phyloP scores from a whole-genome alignment of 768 basidiomycete species.

The Amanita phalloides region DNA sequence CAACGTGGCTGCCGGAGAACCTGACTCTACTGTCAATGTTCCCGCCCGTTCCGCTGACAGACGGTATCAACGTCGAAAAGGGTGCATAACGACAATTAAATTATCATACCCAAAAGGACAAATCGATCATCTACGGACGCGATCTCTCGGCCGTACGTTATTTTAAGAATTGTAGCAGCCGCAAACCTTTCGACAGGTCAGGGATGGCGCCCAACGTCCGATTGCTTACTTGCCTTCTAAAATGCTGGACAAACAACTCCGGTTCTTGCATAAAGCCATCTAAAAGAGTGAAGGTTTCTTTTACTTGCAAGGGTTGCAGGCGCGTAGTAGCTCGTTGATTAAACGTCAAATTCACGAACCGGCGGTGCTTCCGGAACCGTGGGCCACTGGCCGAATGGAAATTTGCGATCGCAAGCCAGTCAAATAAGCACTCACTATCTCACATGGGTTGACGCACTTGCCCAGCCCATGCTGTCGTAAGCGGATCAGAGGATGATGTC shows the following conservation, averaged over 20 bases:
- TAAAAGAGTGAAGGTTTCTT: constrained; percentile 30
- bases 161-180: constrained; percentile 35
- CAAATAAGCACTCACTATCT: constrained; percentile 27
- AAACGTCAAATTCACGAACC: constrained; percentile 38
- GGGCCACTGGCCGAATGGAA: constrained; percentile 24
- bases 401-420: background rate
- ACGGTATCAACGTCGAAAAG: constrained; percentile 4
- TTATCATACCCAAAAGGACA: constrained; percentile 27
- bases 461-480: constrained; percentile 35
- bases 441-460: constrained; percentile 33
- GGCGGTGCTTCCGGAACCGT: constrained; percentile 41
- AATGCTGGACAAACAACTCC: constrained; percentile 28
- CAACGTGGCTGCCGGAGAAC: constrained; percentile 33
- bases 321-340: constrained; percentile 29
- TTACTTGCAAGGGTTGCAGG: constrained; percentile 31
- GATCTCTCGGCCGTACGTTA: constrained; percentile 37
- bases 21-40: constrained; percentile 33
- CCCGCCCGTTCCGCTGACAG: constrained; percentile 30
- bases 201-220: background rate
- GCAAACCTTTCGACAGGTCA: constrained; percentile 23
- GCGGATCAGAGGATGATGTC: constrained; percentile 4
- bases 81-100: background rate
- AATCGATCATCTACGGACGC: constrained; percentile 32
- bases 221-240: constrained; percentile 23
- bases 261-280: constrained; percentile 28